These are phyloP conservation scores for Anethum foeniculum DNA, from an alignment of 140 eudicot species.

Conservation along the genomic window DNA sequence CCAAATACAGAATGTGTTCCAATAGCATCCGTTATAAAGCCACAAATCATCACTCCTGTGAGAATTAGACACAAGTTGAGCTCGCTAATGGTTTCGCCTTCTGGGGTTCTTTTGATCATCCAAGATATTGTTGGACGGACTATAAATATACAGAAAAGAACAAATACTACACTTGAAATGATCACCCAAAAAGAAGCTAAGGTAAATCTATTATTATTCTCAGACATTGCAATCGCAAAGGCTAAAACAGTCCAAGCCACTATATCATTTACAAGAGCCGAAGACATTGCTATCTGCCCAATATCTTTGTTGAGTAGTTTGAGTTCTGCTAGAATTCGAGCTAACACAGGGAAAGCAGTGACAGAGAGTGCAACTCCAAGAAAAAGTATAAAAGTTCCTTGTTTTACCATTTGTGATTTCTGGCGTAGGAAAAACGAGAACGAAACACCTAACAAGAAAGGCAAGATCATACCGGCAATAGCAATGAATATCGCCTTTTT, in stretches of 20 bases:
- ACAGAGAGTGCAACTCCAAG: conserved; percentile 13
- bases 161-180: conserved; percentile 5
- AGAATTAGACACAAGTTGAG: neutral
- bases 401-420: conserved; percentile 9
- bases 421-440: conserved; percentile 33
- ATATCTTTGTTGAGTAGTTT: conserved; percentile 13
- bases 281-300: conserved; percentile 13
- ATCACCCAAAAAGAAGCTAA: conserved; percentile 16
- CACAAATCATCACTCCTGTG: conserved; percentile 5
- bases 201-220: neutral
- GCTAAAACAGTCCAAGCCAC: conserved; percentile 9
- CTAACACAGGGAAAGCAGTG: conserved; percentile 18
- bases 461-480: conserved; percentile 43
- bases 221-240: conserved; percentile 10
- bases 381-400: conserved; percentile 10
- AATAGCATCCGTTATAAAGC: conserved; percentile 11
- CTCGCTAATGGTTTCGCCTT: conserved; percentile 5
- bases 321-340: conserved; percentile 12
- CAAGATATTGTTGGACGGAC: conserved; percentile 2
- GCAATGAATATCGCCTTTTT: conserved; percentile 33
- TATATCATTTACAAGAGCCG: conserved; percentile 13
- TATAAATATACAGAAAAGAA: conserved; percentile 4
- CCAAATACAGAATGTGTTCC: conserved; percentile 10
- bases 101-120: conserved; percentile 1
- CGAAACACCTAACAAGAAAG: conserved; percentile 38